Evolutionary conservation across 2,329 filamentous ascomycete species (phyloP), one percentile per base, ranked within the genome.

Genomic region (Phoma sp.): DNA sequence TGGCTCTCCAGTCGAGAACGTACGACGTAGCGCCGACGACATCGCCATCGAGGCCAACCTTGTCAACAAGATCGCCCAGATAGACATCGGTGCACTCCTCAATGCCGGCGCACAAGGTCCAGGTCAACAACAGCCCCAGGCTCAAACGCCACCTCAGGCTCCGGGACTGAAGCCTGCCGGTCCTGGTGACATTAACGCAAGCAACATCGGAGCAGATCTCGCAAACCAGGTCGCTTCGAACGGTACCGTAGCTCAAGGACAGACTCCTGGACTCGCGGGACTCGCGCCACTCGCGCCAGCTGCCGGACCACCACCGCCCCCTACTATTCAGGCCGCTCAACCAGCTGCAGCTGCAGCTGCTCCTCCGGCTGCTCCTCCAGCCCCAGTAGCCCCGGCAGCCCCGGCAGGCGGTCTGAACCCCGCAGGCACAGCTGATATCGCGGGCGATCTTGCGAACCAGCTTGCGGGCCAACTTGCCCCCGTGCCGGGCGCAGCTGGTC

Each of bases 61-160:
- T 24, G 57, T 52, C 27, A 52, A 56, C 36, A 65, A 49, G 30
- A 51, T 55, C 23, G 58, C 58, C 36, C 62, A 63, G 47, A 39
- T 68, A 4, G 63, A 68, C 32, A 48, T 58, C 22, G 55, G 47
- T 27, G 53, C 67, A 13, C 60, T 70, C 18, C 48, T 68, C 36
- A 56, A 62, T 30, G 52, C 57, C 27, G 44, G 60, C 40, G 52
- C 54, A 22, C 57, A 59, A 44, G 51, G 49, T 29, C 62, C 30
- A n/a, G 38, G 50, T 14, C 56, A 60, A 27, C 46, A 22, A 5
- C 50, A 54, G 30, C 18, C 36, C 32, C 38, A 5, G 29, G 39
- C 43, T 24, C 57, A 59, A 36, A 33, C 30, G 10, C 50, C 53
- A 32, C 38, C 42, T 27, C 47, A 55, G 23, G 25, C 24, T 25